phyloP scores from a whole-genome alignment of 176 grass and related monocot species.

The Eremochloa ophiuroides region DNA sequence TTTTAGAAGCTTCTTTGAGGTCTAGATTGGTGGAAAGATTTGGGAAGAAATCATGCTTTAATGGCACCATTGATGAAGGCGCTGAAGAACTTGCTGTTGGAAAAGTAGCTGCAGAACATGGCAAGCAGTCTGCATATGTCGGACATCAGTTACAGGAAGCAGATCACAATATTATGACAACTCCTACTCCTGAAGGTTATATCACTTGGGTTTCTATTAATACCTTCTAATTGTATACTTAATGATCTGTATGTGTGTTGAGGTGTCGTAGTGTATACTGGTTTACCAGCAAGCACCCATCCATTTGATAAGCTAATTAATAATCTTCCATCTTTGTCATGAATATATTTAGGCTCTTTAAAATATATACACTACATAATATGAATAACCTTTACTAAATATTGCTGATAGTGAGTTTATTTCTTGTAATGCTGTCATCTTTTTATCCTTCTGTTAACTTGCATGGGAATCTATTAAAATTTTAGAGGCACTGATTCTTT shows the following conservation, averaged over 20 bases:
- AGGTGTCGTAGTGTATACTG: not conserved
- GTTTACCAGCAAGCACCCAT: not conserved
- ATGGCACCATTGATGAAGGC: conserved; percentile 37
- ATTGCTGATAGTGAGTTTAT: not conserved
- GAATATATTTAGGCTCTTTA: not conserved
- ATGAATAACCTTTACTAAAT: not conserved
- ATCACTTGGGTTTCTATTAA: conserved; percentile 20
- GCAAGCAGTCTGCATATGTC: conserved; percentile 29
- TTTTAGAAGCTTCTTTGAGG: conserved; percentile 91
- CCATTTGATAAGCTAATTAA: not conserved
- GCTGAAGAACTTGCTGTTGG: conserved; percentile 40
- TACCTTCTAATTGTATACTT: not conserved
- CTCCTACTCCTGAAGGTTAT: conserved; percentile 44
- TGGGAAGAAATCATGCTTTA: conserved; percentile 48
- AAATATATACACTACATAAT: not conserved
- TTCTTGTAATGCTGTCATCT: not conserved
- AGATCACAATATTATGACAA: conserved; percentile 26
- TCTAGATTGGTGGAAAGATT: conserved; percentile 80
- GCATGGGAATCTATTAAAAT: not conserved
- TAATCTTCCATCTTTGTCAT: conserved; percentile 8
- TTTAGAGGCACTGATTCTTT: not conserved
- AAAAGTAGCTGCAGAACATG: conserved; percentile 28
- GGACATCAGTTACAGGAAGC: conserved; percentile 35
- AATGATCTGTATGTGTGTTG: conserved; percentile 3
- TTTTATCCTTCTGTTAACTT: conserved; percentile 7